A percentile compares a stretch with the other conserved stretches of the same genome.
phyloP scores from a whole-genome alignment of 2,329 filamentous ascomycete species.

The Trichoderma sp. region DNA sequence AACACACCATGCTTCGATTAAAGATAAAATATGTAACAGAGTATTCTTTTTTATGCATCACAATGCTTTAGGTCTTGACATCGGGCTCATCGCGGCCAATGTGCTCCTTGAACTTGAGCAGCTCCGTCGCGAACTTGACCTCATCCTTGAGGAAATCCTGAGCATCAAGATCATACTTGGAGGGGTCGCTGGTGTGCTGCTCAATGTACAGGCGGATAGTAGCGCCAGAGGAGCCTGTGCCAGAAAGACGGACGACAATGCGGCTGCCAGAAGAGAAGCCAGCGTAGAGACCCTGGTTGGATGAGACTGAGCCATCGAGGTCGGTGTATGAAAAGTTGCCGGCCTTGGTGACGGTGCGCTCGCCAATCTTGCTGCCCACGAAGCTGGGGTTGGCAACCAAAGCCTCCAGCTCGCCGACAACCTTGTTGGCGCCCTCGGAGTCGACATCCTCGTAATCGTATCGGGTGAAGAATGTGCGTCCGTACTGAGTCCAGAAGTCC shows the following conservation, averaged over 20 bases:
- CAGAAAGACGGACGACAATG: constrained; percentile 92
- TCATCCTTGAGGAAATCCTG: constrained; percentile 94
- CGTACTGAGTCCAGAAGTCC: constrained; percentile 96
- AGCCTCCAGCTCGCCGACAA: constrained; percentile 78
- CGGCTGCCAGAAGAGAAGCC: constrained; percentile 94
- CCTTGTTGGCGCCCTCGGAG: constrained; percentile 85
- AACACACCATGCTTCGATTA: constrained; percentile 11
- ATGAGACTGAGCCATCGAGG: constrained; percentile 92
- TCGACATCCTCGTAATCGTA: constrained; percentile 98
- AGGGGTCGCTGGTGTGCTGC: constrained; percentile 84
- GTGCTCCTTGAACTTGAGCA: constrained; percentile 93
- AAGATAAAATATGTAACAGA: not conserved
- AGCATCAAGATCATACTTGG: constrained; percentile 77
- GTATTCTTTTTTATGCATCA: not conserved
- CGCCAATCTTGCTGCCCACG: constrained; percentile 78
- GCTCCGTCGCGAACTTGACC: constrained; percentile 78
- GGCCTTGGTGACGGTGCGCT: constrained; percentile 81
- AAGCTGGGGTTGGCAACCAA: constrained; percentile 76
- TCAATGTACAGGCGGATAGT: constrained; percentile 98
- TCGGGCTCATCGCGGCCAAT: constrained; percentile 91
- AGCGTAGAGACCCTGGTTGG: constrained; percentile 94
- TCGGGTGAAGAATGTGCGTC: constrained; percentile 97
- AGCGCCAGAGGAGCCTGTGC: constrained; percentile 91
- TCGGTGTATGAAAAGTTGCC: constrained; percentile 99
- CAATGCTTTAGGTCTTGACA: constrained; percentile 77